Conservation (phyloP, 371 early-diverging fungal genomes). For the Apophysomyces sp. region DNA sequence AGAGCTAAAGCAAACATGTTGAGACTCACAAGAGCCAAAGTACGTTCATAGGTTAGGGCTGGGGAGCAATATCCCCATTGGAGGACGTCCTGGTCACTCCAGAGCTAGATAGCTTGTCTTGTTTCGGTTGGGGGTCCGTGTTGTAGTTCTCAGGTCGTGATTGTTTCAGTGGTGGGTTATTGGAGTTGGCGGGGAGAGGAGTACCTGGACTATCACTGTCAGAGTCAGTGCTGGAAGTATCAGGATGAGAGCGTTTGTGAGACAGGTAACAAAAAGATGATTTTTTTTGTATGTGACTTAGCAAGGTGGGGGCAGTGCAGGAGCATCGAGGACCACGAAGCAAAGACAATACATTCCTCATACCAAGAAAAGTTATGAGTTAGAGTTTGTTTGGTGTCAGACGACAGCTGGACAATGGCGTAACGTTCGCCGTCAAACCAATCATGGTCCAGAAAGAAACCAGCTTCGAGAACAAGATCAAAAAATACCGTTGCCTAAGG, state of each 20-base stretch:
- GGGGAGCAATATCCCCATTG: too few relatives aligned
- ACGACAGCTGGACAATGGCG: slow-evolving; percentile 2
- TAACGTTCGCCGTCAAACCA: slow-evolving; percentile 6
- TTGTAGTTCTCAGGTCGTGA: not conserved
- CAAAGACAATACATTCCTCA: not conserved
- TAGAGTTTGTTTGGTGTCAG: not conserved
- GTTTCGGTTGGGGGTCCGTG: not conserved
- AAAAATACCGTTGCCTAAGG: not conserved
- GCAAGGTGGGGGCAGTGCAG: not conserved
- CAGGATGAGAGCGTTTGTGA: not conserved
- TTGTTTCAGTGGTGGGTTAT: slow-evolving; percentile 1
- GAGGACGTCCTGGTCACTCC: too few relatives aligned
- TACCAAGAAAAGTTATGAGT: not conserved
- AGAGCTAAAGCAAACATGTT: too few relatives aligned
- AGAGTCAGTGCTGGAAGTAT: not conserved
- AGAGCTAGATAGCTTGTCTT: not conserved
- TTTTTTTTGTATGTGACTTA: not conserved
- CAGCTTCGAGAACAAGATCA: not conserved
- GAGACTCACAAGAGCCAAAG: too few relatives aligned
- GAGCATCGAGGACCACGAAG: slow-evolving; percentile 1
- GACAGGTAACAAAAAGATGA: not conserved
- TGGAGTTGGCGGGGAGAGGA: not conserved
- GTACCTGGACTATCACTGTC: not conserved
- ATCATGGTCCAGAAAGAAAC: slow-evolving; percentile 5
- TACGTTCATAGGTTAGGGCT: too few relatives aligned